phyloP scores from a whole-genome alignment of 345 rosid genomes.

The Dipteronia dyeriana region DNA sequence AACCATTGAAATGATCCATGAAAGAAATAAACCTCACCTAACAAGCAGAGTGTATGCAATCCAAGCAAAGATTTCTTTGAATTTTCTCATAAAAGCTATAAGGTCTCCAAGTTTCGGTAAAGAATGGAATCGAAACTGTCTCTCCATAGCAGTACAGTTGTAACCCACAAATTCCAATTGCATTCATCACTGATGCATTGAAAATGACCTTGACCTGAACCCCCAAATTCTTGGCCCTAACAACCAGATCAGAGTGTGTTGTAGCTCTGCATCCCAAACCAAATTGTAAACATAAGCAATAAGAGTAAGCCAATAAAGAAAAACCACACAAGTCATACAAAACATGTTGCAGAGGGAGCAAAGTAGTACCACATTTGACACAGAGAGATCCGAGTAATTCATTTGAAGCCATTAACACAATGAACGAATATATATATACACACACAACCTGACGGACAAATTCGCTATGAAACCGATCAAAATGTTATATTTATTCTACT shows the following conservation, averaged over 20 bases:
- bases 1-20: background rate
- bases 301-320: background rate
- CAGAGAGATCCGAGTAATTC: no score
- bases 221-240: conserved; percentile 76
- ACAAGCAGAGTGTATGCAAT: conserved; percentile 85
- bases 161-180: conserved; percentile 84
- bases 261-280: conserved; percentile 67
- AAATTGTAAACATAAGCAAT: background rate
- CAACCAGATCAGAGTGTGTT: conserved; percentile 90
- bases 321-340: background rate
- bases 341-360: background rate
- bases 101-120: conserved; percentile 87
- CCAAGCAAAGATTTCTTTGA: conserved; percentile 61
- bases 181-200: conserved; percentile 97
- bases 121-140: conserved; percentile 86
- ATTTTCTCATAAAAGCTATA: conserved; percentile 91
- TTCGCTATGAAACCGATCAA: background rate
- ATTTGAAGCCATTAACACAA: no score
- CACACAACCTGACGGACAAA: background rate
- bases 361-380: background rate
- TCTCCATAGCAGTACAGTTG: conserved; percentile 94
- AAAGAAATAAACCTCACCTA: conserved; percentile 44
- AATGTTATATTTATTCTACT: background rate
- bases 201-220: conserved; percentile 74
- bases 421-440: no score